phyloP scores from a whole-genome alignment of 2,329 filamentous ascomycete genomes.

The Cladosporium sp. region DNA sequence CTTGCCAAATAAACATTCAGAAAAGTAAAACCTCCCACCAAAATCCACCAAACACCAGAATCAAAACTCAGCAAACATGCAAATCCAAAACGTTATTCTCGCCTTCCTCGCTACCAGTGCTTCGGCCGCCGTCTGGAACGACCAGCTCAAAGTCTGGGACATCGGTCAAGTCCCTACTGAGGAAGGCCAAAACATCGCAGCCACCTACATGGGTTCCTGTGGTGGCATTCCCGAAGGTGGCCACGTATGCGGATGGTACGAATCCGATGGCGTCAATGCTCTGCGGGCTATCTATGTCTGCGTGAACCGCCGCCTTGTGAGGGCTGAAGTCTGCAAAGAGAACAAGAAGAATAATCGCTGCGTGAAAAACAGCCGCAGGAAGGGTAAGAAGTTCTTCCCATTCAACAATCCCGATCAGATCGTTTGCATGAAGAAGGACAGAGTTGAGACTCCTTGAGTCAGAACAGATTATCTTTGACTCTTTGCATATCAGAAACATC shows the following conservation, averaged over 20 bases:
- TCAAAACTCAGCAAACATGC: neutral
- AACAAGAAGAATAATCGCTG: neutral
- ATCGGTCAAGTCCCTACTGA: neutral
- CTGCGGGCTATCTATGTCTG: slow-evolving; percentile 2
- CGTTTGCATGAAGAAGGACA: neutral
- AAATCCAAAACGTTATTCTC: neutral
- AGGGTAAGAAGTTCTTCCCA: neutral
- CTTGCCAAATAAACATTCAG: neutral
- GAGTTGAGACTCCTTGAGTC: neutral
- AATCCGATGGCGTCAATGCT: neutral
- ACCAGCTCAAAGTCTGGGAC: neutral
- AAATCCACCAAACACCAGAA: neutral
- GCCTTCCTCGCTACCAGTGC: neutral
- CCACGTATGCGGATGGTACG: neutral
- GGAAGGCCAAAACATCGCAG: too few species aligned
- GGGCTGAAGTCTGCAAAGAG: neutral
- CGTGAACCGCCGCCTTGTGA: neutral
- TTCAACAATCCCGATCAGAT: neutral
- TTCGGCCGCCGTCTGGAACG: neutral
- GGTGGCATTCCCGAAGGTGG: neutral
- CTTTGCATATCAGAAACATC: neutral
- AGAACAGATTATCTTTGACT: neutral
- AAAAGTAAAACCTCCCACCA: neutral
- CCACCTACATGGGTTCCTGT: neutral
- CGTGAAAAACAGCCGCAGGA: neutral